phyloP scores from a whole-genome alignment of 202 grass and related monocot genomes.

The Eragrostis tef region DNA sequence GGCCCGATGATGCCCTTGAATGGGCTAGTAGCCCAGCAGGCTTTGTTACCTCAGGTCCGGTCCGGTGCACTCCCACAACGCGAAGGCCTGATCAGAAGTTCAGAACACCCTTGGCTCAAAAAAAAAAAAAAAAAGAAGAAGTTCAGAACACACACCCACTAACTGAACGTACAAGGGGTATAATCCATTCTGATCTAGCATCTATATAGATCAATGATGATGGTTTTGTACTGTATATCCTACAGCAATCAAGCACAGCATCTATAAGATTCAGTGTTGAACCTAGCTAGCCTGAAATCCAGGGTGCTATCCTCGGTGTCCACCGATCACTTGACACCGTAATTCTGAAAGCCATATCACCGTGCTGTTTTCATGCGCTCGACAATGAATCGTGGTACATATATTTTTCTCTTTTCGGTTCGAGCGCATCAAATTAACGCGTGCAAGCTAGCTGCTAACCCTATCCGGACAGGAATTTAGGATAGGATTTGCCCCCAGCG shows the following conservation, averaged over 20 bases:
- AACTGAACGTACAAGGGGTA: not conserved
- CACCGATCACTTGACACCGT: not conserved
- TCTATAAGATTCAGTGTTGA: not conserved
- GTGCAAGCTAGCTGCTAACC: constrained; percentile 35
- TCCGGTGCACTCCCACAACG: too few species aligned
- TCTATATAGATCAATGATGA: not conserved
- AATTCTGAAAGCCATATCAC: not conserved
- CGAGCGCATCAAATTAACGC: not conserved
- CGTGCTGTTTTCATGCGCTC: not conserved
- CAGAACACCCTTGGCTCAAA: too few species aligned
- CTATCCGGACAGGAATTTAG: constrained; percentile 44
- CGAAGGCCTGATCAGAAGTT: too few species aligned
- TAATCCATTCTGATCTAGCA: not conserved
- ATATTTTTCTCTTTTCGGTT: not conserved
- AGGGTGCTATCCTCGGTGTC: not conserved
- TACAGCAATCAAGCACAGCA: not conserved
- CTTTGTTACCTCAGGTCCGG: too few species aligned
- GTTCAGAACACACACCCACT: not conserved
- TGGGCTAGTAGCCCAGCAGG: too few species aligned
- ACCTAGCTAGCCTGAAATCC: not conserved
- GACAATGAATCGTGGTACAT: not conserved
- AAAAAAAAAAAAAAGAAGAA: too few species aligned
- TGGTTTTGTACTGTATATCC: not conserved
- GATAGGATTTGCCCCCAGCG: constrained; percentile 49
- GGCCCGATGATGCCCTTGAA: not conserved